phyloP scores from a whole-genome alignment of 768 basidiomycete species.

The Podaxis carcinomalis region DNA sequence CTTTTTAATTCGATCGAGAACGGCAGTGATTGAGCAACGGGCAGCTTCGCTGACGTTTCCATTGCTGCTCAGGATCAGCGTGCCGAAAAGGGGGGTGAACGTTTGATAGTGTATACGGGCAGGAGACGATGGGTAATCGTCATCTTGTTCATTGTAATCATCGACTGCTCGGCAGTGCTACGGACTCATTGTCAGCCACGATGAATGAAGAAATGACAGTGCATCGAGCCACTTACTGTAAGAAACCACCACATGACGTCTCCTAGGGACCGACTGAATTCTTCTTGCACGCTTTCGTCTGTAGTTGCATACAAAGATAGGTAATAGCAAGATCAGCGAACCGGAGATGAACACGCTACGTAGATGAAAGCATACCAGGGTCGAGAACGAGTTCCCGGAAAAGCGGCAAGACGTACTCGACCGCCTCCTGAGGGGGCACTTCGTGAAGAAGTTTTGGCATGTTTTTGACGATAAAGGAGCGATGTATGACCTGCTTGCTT shows the following conservation, averaged over 20 bases:
- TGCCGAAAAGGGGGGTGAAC: constrained; percentile 90
- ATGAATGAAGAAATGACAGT: constrained; percentile 8
- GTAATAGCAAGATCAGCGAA: constrained; percentile 9
- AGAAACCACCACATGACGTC: constrained; percentile 93
- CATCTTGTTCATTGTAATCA: constrained; percentile 32
- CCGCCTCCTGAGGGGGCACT: constrained; percentile 82
- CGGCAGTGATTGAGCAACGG: constrained; percentile 71
- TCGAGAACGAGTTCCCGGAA: constrained; percentile 82
- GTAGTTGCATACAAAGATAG: background rate
- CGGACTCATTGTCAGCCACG: constrained; percentile 6
- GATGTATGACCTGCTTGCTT: constrained; percentile 57
- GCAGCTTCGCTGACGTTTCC: constrained; percentile 68
- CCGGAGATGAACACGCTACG: constrained; percentile 3
- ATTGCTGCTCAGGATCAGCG: constrained; percentile 80
- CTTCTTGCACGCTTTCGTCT: constrained; percentile 90
- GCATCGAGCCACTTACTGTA: constrained; percentile 35
- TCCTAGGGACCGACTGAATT: constrained; percentile 75
- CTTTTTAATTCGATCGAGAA: constrained; percentile 65
- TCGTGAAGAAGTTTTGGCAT: constrained; percentile 74
- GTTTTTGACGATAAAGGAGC: constrained; percentile 81
- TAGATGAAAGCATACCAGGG: constrained; percentile 51
- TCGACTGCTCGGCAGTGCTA: constrained; percentile 69
- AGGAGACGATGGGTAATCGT: constrained; percentile 26
- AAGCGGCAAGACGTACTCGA: constrained; percentile 92
- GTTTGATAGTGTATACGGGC: constrained; percentile 71